Conservation (phyloP, 768 basidiomycete species). For the Mycena floridula region DNA sequence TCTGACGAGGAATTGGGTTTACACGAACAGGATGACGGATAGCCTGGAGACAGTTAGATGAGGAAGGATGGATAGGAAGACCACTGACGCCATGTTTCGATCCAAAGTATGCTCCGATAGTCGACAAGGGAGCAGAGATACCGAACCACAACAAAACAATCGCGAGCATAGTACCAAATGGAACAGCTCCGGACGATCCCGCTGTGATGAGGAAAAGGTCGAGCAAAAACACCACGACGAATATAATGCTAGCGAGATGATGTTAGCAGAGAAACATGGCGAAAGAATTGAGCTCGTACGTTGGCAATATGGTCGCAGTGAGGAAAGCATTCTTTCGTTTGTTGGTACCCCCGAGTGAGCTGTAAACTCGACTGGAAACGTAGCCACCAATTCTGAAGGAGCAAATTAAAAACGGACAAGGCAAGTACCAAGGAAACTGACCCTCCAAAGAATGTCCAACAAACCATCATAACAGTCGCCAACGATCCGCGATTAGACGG, state of each 20-base stretch:
- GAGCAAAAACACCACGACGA: slow-evolving; percentile 81
- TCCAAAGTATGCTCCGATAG: slow-evolving; percentile 83
- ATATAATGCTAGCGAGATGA: slow-evolving; percentile 54
- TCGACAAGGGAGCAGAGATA: slow-evolving; percentile 85
- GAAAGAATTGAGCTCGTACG: slow-evolving; percentile 39
- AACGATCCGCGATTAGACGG: slow-evolving; percentile 94
- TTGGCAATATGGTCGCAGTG: slow-evolving; percentile 84
- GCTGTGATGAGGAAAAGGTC: slow-evolving; percentile 84
- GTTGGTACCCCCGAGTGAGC: slow-evolving; percentile 72
- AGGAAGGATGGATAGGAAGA: not conserved
- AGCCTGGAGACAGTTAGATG: slow-evolving; percentile 32
- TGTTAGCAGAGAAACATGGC: slow-evolving; percentile 6
- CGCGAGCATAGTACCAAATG: slow-evolving; percentile 89
- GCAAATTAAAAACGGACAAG: not conserved
- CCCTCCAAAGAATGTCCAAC: slow-evolving; percentile 92
- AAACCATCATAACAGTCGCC: slow-evolving; percentile 90
- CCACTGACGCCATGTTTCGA: slow-evolving; percentile 74
- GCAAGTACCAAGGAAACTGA: slow-evolving; percentile 20
- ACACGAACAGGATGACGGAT: slow-evolving; percentile 83
- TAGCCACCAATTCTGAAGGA: slow-evolving; percentile 76
- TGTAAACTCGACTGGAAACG: slow-evolving; percentile 76
- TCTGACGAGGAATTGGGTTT: slow-evolving; percentile 93
- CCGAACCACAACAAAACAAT: slow-evolving; percentile 89
- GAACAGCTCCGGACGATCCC: slow-evolving; percentile 91
- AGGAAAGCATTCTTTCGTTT: slow-evolving; percentile 79